Conservation (phyloP, 1,284 basidiomycete species). For the Irpex sp. region DNA sequence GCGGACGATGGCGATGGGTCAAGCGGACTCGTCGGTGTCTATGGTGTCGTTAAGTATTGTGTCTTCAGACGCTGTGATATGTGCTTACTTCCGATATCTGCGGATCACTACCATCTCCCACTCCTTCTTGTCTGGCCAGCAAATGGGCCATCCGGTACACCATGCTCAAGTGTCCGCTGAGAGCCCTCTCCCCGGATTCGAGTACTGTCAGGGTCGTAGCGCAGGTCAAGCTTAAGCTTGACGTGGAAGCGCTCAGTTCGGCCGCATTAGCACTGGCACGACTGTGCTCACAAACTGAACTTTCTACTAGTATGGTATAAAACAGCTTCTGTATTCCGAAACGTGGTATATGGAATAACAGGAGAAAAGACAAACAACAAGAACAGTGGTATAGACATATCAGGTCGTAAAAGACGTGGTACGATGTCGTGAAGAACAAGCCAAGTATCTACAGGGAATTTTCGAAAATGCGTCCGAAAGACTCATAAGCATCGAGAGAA, state of each 20-base stretch:
- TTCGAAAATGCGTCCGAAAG: neutral
- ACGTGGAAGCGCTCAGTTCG: too few relatives aligned
- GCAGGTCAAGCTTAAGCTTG: too few relatives aligned
- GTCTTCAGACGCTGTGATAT: neutral
- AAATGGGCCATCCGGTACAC: neutral
- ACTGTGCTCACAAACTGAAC: neutral
- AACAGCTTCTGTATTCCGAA: neutral
- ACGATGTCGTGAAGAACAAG: slow-evolving; percentile 5
- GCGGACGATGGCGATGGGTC: neutral
- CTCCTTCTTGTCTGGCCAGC: neutral
- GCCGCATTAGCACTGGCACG: neutral
- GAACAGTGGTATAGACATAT: slow-evolving; percentile 5
- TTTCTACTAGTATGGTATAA: neutral
- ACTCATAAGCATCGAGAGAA: neutral
- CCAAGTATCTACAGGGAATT: neutral
- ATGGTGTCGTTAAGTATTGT: neutral
- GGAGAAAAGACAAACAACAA: neutral
- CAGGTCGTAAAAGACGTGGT: slow-evolving; percentile 11
- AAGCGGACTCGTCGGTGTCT: neutral
- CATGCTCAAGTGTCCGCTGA: neutral
- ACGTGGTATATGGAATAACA: neutral
- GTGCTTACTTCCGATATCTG: neutral
- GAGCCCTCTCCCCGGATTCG: neutral
- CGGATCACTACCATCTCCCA: neutral
- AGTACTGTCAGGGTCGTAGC: neutral